Percentiles rank a stretch among this genome's conserved stretches.
Evolutionary conservation across 2,329 filamentous ascomycete species (phyloP).

Genomic region (Fusarium liriodendri): DNA sequence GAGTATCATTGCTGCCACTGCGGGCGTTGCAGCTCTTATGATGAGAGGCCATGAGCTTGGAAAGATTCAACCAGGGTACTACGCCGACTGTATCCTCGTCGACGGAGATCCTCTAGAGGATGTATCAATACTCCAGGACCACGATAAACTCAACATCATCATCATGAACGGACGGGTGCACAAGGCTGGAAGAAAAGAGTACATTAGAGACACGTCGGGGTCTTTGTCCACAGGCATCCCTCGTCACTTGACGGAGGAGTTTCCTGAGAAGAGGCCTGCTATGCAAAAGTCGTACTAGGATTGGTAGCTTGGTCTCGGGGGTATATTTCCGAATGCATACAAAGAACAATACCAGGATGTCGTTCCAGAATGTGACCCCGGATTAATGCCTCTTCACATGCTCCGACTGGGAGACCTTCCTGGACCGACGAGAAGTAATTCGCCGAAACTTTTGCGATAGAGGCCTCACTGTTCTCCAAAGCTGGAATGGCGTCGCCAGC

Average conservation of each 20-base stretch:
- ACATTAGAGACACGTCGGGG: neutral
- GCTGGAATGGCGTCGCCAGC: neutral
- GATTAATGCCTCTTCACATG: neutral
- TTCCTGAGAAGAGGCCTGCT: neutral
- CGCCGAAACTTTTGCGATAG: neutral
- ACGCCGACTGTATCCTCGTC: neutral
- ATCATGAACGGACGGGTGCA: neutral
- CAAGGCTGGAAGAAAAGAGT: neutral
- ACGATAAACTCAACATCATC: neutral
- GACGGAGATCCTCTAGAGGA: neutral
- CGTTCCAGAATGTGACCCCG: neutral
- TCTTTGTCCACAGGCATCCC: neutral
- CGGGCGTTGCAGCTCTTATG: neutral
- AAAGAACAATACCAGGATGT: neutral
- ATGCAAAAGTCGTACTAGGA: neutral
- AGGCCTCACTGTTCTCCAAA: neutral
- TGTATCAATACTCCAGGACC: neutral
- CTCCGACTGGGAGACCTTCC: neutral
- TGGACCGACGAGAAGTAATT: neutral
- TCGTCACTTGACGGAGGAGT: neutral
- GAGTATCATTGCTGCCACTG: neutral
- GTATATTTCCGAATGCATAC: neutral
- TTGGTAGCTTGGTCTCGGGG: neutral
- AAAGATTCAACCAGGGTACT: neutral
- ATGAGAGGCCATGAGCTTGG: neutral